Base-by-base conservation (phyloP, 352 stramenopile genomes). In the Globisporangium nodosum region DNA sequence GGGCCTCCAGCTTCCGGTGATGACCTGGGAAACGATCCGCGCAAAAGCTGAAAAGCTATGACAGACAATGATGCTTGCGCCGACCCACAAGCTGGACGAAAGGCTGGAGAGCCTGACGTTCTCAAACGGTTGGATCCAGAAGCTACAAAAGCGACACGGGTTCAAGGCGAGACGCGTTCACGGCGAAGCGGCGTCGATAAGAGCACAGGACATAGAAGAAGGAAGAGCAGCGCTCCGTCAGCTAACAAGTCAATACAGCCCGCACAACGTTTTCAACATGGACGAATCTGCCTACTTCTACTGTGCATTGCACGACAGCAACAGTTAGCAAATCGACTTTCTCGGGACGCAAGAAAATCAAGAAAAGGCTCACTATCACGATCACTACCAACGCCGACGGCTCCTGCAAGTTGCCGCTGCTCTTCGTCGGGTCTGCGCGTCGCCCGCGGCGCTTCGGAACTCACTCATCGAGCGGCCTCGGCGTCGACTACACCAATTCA, bases 201-300 rank as follows among this genome's bases (percentile, higher is more conserved):
- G 43, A 12, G 8, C 53, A 48, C 1, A 37, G 21, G 53, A 11
- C 24, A 30, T 50, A 3, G 18, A 58, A 13, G 16, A 35, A 18
- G 18, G 53, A 50, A 7, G 35, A 20, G 15, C 15, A 3, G 33
- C 30, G 21, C 18, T 50, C 1, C 35, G 30, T 20, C n/a, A 24
- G 35, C 20, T 45, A 5, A 30, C 49, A 43, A 61, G 49, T 43
- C 15, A 50, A 33, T 61, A 31, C 55, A 37, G 24, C 45, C 24
- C 53, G 55, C 15, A 43, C n/a, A 18, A 54, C 55, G 54, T 61
- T 31, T 61, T 46, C 27, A 39, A 61, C 53, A 61, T 56, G 49
- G 55, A 61, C 18, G 13, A 43, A 30, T 49, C 40, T 5, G 39
- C 40, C 0, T 58, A 50, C 21, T 58, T 43, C 39, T 58, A 43